phyloP scores from a whole-genome alignment of 2,329 filamentous ascomycete species.

The Sporothrix brasiliensis region DNA sequence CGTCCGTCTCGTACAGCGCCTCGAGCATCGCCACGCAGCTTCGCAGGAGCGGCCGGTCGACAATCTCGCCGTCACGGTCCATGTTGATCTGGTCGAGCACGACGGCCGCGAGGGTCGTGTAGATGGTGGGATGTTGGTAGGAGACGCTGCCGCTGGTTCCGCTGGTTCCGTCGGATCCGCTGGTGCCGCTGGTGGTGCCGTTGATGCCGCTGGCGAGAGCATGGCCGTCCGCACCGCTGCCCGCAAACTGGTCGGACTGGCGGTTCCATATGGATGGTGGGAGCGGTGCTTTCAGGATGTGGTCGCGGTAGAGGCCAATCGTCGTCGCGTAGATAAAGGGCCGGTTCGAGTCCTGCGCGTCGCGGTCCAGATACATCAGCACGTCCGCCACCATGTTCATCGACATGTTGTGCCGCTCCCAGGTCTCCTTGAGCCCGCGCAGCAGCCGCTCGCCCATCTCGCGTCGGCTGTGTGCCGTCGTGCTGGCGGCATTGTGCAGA shows the following conservation, averaged over 20 bases:
- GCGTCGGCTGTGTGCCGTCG: constrained; percentile 76
- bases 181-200: neutral
- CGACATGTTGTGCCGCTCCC: constrained; percentile 86
- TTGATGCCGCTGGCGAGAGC: constrained; percentile 31
- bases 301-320: constrained; percentile 85
- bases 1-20: constrained; percentile 77
- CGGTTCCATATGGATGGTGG: constrained; percentile 29
- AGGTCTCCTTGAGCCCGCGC: constrained; percentile 72
- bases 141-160: too few relatives aligned
- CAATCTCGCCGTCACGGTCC: constrained; percentile 86
- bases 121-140: constrained; percentile 53
- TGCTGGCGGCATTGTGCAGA: constrained; percentile 58
- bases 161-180: neutral
- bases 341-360: constrained; percentile 68
- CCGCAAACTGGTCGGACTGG: constrained; percentile 20
- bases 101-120: constrained; percentile 76
- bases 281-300: constrained; percentile 67
- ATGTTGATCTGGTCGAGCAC: constrained; percentile 89
- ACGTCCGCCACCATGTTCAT: constrained; percentile 80
- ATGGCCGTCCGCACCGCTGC: neutral
- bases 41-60: constrained; percentile 80
- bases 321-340: constrained; percentile 81
- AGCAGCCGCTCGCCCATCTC: constrained; percentile 83
- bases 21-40: constrained; percentile 89
- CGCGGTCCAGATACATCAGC: constrained; percentile 94